Evolutionary conservation across 352 stramenopile species (phyloP).

Genomic region (Globisporangium parvum): DNA sequence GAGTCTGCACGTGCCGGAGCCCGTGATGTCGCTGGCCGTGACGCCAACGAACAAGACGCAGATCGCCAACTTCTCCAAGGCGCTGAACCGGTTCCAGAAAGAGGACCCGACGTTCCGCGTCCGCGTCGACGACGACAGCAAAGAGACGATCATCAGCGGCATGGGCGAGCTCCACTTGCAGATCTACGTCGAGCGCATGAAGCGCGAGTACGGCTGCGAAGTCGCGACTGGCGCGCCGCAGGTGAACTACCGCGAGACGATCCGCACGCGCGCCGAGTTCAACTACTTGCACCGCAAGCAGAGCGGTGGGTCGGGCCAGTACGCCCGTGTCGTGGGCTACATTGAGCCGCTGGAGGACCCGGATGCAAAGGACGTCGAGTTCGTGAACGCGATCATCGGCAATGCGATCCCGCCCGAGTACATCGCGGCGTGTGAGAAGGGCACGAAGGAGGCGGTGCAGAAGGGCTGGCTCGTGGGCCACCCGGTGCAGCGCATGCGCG

Average conservation of each 20-base stretch:
- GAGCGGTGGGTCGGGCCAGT: conserved; percentile 96
- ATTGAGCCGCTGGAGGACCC: conserved; percentile 92
- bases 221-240: conserved; percentile 88
- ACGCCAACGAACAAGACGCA: conserved; percentile 94
- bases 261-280: conserved; percentile 91
- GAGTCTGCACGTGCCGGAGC: conserved; percentile 97
- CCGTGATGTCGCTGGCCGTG: conserved; percentile 97
- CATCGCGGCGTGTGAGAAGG: conserved; percentile 97
- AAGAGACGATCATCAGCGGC: conserved; percentile 98
- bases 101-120: conserved; percentile 98
- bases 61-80: conserved; percentile 95
- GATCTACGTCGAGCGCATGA: conserved; percentile 99
- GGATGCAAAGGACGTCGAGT: conserved; percentile 88
- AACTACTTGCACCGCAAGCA: conserved; percentile 99
- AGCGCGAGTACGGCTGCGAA: conserved; percentile 97
- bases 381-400: conserved; percentile 97
- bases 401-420: conserved; percentile 99
- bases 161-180: conserved; percentile 99
- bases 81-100: conserved; percentile 94
- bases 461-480: conserved; percentile 96
- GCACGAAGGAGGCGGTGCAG: conserved; percentile 91
- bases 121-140: conserved; percentile 94
- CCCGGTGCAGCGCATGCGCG: conserved; percentile 86
- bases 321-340: conserved; percentile 95
- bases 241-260: conserved; percentile 99